phyloP scores from a whole-genome alignment of 768 basidiomycete species.

The Krasilnikovozyma curviuscula region DNA sequence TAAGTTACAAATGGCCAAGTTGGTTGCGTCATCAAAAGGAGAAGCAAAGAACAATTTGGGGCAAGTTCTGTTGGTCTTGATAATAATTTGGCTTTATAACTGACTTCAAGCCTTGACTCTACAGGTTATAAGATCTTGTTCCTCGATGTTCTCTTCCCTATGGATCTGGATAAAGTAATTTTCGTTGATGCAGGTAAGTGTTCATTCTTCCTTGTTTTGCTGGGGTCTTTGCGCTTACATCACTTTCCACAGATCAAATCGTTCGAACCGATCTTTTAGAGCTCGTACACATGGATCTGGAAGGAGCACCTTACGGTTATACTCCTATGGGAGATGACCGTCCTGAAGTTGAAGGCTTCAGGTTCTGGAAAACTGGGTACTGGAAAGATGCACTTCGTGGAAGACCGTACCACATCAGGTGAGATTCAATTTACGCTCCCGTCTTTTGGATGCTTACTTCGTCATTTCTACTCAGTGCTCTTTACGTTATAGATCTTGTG shows the following conservation, averaged over 20 bases:
- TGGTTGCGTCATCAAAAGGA: conserved; percentile 95
- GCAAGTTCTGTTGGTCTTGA: conserved; percentile 15
- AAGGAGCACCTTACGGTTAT: conserved; percentile 85
- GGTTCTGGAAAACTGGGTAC: conserved; percentile 74
- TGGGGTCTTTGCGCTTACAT: not conserved
- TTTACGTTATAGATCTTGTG: conserved; percentile 89
- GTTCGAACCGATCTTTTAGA: conserved; percentile 91
- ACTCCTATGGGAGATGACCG: conserved; percentile 97
- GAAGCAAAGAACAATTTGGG: conserved; percentile 97
- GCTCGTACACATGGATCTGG: conserved; percentile 75
- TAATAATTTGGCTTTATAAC: not conserved
- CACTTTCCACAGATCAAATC: conserved; percentile 33
- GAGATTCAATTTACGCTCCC: conserved; percentile 13
- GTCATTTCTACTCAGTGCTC: conserved; percentile 38
- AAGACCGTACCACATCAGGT: conserved; percentile 88
- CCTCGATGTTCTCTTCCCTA: conserved; percentile 94
- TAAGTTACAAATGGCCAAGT: conserved; percentile 81
- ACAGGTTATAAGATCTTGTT: conserved; percentile 88
- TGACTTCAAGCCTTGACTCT: not conserved
- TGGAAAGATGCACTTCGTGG: conserved; percentile 72
- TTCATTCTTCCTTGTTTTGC: not conserved
- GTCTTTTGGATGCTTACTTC: not conserved
- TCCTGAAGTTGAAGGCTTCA: conserved; percentile 84
- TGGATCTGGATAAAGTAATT: conserved; percentile 96
- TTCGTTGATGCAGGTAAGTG: conserved; percentile 65